These are phyloP conservation scores for Avicennia marina DNA, from an alignment of 257 asterid species.

Conservation along the genomic window DNA sequence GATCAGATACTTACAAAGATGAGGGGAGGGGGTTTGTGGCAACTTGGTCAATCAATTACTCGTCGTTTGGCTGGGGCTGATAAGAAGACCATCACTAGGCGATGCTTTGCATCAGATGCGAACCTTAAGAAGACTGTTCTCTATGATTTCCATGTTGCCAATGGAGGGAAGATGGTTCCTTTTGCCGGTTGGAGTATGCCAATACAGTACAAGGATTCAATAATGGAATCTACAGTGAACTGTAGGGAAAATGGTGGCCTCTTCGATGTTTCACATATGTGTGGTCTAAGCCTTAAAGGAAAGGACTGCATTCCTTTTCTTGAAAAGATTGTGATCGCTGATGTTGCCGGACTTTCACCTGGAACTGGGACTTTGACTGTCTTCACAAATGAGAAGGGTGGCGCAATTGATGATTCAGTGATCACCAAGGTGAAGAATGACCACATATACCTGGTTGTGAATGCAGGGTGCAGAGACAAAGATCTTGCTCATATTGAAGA, in stretches of 20 bases:
- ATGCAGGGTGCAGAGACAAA: slow-evolving; percentile 97
- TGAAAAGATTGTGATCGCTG: slow-evolving; percentile 92
- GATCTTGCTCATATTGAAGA: slow-evolving; percentile 98
- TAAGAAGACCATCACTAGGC: slow-evolving; percentile 59
- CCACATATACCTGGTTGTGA: slow-evolving; percentile 88
- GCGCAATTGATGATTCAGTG: slow-evolving; percentile 94
- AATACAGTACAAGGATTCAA: slow-evolving; percentile 96
- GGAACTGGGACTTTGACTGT: slow-evolving; percentile 86
- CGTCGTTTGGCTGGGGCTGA: slow-evolving; percentile 74
- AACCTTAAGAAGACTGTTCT: slow-evolving; percentile 91
- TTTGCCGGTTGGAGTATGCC: slow-evolving; percentile 99
- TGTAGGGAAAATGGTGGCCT: slow-evolving; percentile 94
- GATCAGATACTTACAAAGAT: slow-evolving; percentile 39
- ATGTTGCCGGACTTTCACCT: slow-evolving; percentile 89
- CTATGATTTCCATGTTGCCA: slow-evolving; percentile 83
- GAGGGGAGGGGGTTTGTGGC: slow-evolving; percentile 98
- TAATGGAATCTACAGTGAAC: slow-evolving; percentile 92
- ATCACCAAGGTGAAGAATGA: slow-evolving; percentile 78
- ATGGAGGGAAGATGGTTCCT: slow-evolving; percentile 99
- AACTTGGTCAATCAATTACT: slow-evolving; percentile 87
- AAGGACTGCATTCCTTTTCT: slow-evolving; percentile 84
- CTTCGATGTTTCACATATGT: slow-evolving; percentile 96
- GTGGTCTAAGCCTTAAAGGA: slow-evolving; percentile 96
- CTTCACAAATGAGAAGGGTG: slow-evolving; percentile 97
- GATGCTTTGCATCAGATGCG: slow-evolving; percentile 92